These are phyloP conservation scores for Komagataella phaffii DNA, from an alignment of 805 yeast species.

Conservation along the genomic window DNA sequence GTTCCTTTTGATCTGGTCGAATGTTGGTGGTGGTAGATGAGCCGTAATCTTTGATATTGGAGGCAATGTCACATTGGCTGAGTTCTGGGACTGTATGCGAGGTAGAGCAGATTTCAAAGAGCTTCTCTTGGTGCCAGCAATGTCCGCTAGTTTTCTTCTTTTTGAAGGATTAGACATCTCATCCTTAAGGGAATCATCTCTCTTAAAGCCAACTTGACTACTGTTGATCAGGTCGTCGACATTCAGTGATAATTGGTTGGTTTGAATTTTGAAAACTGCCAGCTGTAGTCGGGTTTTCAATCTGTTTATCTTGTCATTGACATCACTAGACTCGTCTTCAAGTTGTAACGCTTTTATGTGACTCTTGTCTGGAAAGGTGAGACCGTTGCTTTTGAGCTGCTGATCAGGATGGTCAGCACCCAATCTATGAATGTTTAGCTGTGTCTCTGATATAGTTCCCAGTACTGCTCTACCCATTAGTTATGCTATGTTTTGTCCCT, in stretches of 20 bases:
- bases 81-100: not conserved
- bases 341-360: not conserved
- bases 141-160: not conserved
- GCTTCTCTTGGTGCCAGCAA: slow-evolving; percentile 15
- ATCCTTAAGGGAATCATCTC: not conserved
- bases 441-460: slow-evolving; percentile 8
- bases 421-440: slow-evolving; percentile 2
- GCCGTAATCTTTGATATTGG: slow-evolving; percentile 14
- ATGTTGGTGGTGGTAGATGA: not conserved
- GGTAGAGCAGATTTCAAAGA: not conserved
- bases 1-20: not conserved
- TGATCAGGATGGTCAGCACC: not conserved
- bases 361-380: not conserved
- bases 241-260: slow-evolving; percentile 28
- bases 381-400: not conserved
- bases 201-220: not conserved
- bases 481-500: not conserved
- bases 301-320: slow-evolving; percentile 19
- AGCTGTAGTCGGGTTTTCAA: slow-evolving; percentile 33
- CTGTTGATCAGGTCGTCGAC: slow-evolving; percentile 13
- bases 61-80: slow-evolving; percentile 8
- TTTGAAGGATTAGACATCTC: not conserved
- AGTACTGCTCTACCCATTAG: slow-evolving; percentile 2
- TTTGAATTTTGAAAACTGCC: slow-evolving; percentile 38
- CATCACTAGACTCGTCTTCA: not conserved